Evolutionary conservation across 768 basidiomycete species (phyloP).

Genomic region (Cytidiella melzeri): DNA sequence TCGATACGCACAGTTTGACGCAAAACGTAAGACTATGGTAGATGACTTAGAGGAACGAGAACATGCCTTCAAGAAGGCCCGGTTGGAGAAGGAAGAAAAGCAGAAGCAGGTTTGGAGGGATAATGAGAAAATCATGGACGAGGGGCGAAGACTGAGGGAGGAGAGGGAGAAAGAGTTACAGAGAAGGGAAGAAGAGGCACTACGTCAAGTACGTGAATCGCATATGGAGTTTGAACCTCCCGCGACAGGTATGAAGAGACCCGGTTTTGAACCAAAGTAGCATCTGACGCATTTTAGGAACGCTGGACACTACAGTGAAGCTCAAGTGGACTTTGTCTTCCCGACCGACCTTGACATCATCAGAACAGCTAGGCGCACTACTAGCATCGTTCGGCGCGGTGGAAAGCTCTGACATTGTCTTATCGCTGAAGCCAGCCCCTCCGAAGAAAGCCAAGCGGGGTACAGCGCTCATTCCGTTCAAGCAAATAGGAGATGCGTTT

Average conservation of each 20-base stretch:
- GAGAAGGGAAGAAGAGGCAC: constrained; percentile 37
- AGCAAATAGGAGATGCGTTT: constrained; percentile 70
- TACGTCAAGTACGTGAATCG: constrained; percentile 27
- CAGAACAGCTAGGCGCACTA: constrained; percentile 42
- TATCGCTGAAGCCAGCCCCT: constrained; percentile 54
- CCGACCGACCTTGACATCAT: constrained; percentile 50
- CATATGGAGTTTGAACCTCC: constrained; percentile 49
- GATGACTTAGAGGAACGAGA: constrained; percentile 79
- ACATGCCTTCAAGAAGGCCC: constrained; percentile 67
- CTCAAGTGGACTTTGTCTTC: constrained; percentile 60
- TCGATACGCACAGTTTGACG: constrained; percentile 64
- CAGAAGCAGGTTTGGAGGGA: constrained; percentile 49
- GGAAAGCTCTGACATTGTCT: constrained; percentile 59
- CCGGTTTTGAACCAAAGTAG: neutral
- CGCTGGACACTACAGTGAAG: constrained; percentile 70
- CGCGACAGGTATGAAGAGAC: constrained; percentile 35
- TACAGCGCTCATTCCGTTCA: constrained; percentile 71
- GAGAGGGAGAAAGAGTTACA: constrained; percentile 52
- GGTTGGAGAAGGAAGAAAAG: constrained; percentile 54
- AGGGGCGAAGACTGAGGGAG: constrained; percentile 62
- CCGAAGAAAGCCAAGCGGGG: constrained; percentile 58
- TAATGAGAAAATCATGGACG: constrained; percentile 69
- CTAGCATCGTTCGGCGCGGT: constrained; percentile 56
- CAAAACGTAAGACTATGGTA: constrained; percentile 66
- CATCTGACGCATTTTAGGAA: constrained; percentile 30